Base-by-base conservation (phyloP, 371 early-diverging fungal species). In the Mucor irregularis region DNA sequence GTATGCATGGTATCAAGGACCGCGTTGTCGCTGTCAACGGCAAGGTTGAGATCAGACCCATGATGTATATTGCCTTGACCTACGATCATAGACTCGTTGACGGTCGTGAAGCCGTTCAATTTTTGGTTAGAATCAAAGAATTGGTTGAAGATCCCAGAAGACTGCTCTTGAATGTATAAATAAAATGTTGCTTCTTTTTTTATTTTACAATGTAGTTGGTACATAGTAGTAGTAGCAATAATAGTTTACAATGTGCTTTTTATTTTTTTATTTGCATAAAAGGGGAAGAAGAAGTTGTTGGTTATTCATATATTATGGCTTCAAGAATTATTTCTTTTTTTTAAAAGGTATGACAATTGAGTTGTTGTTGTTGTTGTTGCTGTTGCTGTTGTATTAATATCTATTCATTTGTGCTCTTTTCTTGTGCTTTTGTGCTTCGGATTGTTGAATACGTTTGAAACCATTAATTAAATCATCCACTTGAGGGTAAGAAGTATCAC, bases 11-110 rank as follows among this genome's bases (percentile, higher is more conserved):
- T 55, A 90, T 91, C 64, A 98, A 98, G 86, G 96, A 97, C 63
- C 84, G 97, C 65, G 87, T 96, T 35, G 89, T 98, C 51, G 97
- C 85, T 42, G 85, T 98, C 49, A 85, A 95, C 59, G 98, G 97
- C 75, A 88, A 96, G 91, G 76, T 92, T 60, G 96, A 91, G 70
- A 87, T 92, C 68, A 92, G 97, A 48, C 98, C 98, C 30, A 97
- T 98, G 97, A 98, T 98, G 98, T 96, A 97, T 69, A 78, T 98
- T 59, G 97, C 97, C 19, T 83, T 98, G 44, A 96, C 98, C 42
- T 98, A 98, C 69, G 97, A 98, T 73, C 99, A 98, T 82, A 91
- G 97, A 61, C 69, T 98, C 53, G 91, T 98, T 71, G 98, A 98
- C 69, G 98, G 98, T 33, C 93, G 98, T 77, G 98, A 98, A 81